Base-by-base conservation (phyloP, 257 asterid species). In the Henckelia pumila region DNA sequence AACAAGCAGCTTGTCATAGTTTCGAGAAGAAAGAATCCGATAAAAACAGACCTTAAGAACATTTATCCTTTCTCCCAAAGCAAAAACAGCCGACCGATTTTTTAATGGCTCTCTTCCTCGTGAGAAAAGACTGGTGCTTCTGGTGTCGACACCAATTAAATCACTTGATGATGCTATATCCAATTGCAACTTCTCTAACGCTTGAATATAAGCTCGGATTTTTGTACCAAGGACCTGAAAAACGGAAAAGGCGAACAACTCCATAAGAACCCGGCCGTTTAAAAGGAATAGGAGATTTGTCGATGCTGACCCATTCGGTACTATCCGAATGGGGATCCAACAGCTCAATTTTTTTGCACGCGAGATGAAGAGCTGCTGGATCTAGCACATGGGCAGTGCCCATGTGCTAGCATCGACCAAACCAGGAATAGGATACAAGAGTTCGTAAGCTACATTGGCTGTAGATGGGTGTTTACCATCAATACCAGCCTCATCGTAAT, bases 81-180 rank as follows among this genome's bases (percentile, higher is more conserved):
- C 96, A 79, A 88, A 94, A 79, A 94, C 96, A 71, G 99, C 92
- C 77, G 99, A 94, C 26, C 98, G 92, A 72, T 94, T 94, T 88
- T 91, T 94, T 86, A 94, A 77, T n/a, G 98, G 99, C 68, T 94
- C 99, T 70, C 92, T 87, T 75, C 96, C 98, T 78, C 97, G 87
- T 68, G 83, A 80, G 80, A 94, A 94, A 74, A 91, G 96, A 69
- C 96, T 72, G 64, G 88, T 84, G 84, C 91, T 94, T 87, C 97
- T 84, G 76, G 99, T 83, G 73, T 94, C 99, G 56, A 94, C 80
- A 70, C 99, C 99, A 79, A 94, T 94, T 82, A 94, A 84, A 87
- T 94, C 99, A 79, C 76, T 94, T 66, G 98, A 77, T 79, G 98
- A 91, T 76, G 99, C 96, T 66, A 91, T 94, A 77, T 94, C 99